phyloP scores from a whole-genome alignment of 306 rosid species.

The Phaseolus lunatus region DNA sequence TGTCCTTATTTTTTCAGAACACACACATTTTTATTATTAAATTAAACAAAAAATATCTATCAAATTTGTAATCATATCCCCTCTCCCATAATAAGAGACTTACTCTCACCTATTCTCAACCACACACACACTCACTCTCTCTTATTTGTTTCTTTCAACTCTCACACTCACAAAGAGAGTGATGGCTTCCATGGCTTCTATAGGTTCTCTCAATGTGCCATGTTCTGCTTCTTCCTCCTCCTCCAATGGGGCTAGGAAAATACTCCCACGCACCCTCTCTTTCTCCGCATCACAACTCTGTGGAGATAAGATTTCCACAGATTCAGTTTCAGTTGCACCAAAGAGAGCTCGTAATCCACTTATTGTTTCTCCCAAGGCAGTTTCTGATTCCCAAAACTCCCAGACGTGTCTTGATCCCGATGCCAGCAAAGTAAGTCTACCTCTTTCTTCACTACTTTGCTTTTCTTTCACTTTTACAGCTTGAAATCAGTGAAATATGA shows the following conservation, averaged over 20 bases:
- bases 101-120: not conserved
- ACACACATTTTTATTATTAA: not conserved
- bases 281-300: slow-evolving; percentile 56
- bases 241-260: slow-evolving; percentile 39
- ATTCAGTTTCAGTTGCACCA: slow-evolving; percentile 21
- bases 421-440: slow-evolving; percentile 82
- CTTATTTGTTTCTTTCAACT: not conserved
- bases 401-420: slow-evolving; percentile 99
- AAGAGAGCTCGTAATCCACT: slow-evolving; percentile 41
- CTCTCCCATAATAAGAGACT: not conserved
- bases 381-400: slow-evolving; percentile 89
- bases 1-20: slow-evolving; percentile 29
- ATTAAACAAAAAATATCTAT: not conserved
- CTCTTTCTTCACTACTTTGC: not conserved
- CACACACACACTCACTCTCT: slow-evolving; percentile 23
- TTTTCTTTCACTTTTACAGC: not conserved
- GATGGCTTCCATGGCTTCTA: slow-evolving; percentile 58
- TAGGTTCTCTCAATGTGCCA: slow-evolving; percentile 54
- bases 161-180: not conserved
- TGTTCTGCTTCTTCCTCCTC: slow-evolving; percentile 38
- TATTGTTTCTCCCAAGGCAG: slow-evolving; percentile 82
- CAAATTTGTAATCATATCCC: slow-evolving; percentile 6
- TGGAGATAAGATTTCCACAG: slow-evolving; percentile 48
- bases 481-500: not conserved
- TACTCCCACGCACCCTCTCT: slow-evolving; percentile 39